Base-by-base conservation (phyloP, 192 early-diverging fungal genomes). In the Podila epigama region DNA sequence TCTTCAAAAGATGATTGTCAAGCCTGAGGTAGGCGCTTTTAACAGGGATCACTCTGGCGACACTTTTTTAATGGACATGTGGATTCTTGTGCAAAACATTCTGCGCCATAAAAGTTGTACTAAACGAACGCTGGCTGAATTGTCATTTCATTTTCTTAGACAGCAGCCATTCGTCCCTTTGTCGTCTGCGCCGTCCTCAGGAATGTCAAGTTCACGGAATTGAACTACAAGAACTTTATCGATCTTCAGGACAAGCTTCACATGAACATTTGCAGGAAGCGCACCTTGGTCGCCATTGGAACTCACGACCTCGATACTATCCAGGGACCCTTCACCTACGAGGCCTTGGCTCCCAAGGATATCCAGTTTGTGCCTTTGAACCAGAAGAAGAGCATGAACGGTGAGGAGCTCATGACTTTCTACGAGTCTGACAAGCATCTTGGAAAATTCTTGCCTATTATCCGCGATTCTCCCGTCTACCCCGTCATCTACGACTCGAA, bases 231-330 rank as follows among this genome's bases (percentile, higher is more conserved):
- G 79, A 93, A 90, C 68, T 98, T 99, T 83, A 99, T 99, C 66
- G 96, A 98, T 61, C 83, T 98, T 44, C 98, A 99, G 82, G 97
- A 98, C 72, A 99, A 98, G 87, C 90, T 99, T 51, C 97, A 99
- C 86, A 90, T 91, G 79, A 99, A 96, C 84, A 90, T 99, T 65
- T 96, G 97, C 88, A 83, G 92, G 90, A 96, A 94, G 83, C 91
- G 98, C 65, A 96, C 91, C 18, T 83, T 99, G 58, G 98, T 95
- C 12, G 92, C 97, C 8, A 97, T 99, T 61, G 97, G 98, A 53
- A 99, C 98, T 16, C 98, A 99, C 63, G 98, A 99, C 80, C 84
- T 99, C 54, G 96, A 97, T 63, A 98, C 96, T 4, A 82, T 99
- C 40, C 71, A 93, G 61, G 95, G 93, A 6, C 97, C 97, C 10